A percentile compares a stretch with the other conserved stretches of the same genome.
Conservation (phyloP, 306 rosid genomes). For the Cucumis hystrix region DNA sequence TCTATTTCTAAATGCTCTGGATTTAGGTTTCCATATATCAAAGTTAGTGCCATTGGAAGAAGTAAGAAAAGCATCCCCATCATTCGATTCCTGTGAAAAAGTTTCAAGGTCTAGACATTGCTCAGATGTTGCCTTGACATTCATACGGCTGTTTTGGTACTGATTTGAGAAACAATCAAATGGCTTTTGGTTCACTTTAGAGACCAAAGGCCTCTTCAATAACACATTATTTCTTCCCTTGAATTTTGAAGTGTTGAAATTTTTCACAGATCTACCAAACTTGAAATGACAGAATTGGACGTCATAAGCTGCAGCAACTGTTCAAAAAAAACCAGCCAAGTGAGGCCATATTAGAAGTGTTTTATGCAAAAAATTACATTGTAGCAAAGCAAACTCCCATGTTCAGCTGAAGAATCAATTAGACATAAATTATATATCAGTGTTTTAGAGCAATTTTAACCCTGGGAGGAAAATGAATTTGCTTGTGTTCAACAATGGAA, state of each 20-base stretch:
- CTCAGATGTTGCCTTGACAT: conserved; percentile 30
- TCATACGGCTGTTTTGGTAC: conserved; percentile 23
- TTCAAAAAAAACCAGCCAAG: background rate
- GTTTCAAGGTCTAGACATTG: conserved; percentile 17
- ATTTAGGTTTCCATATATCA: conserved; percentile 3
- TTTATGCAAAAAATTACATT: background rate
- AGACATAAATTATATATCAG: background rate
- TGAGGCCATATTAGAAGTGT: background rate
- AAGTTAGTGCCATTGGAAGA: background rate
- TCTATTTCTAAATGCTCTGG: conserved; percentile 42
- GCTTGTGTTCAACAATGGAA: background rate
- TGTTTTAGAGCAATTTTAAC: background rate
- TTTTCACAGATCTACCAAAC: conserved; percentile 11
- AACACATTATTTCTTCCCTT: conserved; percentile 15
- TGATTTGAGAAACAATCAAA: conserved; percentile 28
- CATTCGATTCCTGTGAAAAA: conserved; percentile 14
- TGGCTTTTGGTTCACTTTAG: conserved; percentile 16
- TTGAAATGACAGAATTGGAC: conserved; percentile 12
- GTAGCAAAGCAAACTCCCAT: background rate
- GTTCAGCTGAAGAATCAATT: background rate
- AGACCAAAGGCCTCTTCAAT: conserved; percentile 18
- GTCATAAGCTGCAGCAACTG: conserved; percentile 24
- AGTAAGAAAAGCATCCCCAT: conserved; percentile 11
- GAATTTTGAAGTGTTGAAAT: conserved; percentile 6
- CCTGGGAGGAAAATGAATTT: background rate